phyloP scores from a whole-genome alignment of 129 eudicot species.

The Flaveria trinervia region DNA sequence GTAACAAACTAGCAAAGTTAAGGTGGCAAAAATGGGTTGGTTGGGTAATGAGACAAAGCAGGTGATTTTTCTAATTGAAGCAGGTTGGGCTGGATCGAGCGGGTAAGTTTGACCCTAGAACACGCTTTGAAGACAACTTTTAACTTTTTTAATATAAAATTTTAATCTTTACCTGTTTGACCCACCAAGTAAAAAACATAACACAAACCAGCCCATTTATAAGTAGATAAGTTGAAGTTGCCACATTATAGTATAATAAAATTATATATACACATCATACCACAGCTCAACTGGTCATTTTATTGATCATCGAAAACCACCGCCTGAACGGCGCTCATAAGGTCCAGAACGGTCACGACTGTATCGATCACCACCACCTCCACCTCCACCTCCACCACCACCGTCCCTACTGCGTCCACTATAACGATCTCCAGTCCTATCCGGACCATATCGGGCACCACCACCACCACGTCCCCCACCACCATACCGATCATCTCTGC shows the following conservation, averaged over 20 bases:
- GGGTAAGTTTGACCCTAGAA: no score
- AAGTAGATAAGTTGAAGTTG: no score
- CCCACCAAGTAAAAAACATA: not conserved
- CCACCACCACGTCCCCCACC: constrained; percentile 71
- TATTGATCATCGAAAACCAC: constrained; percentile 49
- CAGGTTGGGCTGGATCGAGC: no score
- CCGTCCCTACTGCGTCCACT: constrained; percentile 74
- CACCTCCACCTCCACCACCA: constrained; percentile 71
- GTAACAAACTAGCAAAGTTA: not conserved
- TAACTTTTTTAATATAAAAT: not conserved
- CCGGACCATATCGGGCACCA: constrained; percentile 75
- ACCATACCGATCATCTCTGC: constrained; percentile 80
- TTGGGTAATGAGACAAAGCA: not conserved
- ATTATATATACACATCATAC: constrained; percentile 21
- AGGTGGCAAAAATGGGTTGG: not conserved
- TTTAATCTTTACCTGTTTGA: not conserved
- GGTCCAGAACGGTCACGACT: constrained; percentile 96
- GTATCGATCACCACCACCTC: constrained; percentile 79
- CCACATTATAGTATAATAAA: not conserved
- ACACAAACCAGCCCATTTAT: not conserved
- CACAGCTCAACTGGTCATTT: constrained; percentile 24
- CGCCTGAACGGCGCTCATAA: constrained; percentile 72
- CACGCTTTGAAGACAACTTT: no score
- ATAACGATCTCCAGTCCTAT: constrained; percentile 78
- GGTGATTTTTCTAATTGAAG: no score